Percentiles rank a stretch among this genome's conserved stretches.
Evolutionary conservation across 169 alveolate species (phyloP).

Genomic region (Plasmodium berghei): DNA sequence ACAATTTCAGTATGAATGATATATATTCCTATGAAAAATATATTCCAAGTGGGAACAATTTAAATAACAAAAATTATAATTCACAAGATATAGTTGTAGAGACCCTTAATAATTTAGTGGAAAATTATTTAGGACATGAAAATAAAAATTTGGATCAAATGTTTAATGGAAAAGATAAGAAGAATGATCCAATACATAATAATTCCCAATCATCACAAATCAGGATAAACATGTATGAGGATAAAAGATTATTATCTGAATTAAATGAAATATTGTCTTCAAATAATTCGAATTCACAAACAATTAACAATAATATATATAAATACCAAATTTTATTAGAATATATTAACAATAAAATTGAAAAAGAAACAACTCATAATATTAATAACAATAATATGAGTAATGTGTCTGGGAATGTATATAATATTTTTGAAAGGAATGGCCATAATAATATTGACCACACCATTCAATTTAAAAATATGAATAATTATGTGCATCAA

Average conservation of each 20-base stretch:
- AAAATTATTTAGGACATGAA: not conserved
- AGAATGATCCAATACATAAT: not conserved
- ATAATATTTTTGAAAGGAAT: not conserved
- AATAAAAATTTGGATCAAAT: not conserved
- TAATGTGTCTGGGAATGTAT: not conserved
- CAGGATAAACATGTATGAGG: not conserved
- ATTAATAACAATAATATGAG: not conserved
- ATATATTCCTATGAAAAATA: too few relatives aligned
- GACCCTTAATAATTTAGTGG: not conserved
- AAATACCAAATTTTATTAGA: slow-evolving; percentile 10
- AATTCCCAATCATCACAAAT: not conserved
- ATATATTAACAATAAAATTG: slow-evolving; percentile 3
- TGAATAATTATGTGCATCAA: not conserved
- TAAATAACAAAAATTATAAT: not conserved
- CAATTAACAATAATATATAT: slow-evolving; percentile 1
- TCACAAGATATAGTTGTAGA: not conserved
- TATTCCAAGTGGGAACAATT: not conserved
- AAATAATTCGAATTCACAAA: not conserved
- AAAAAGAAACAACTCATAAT: not conserved
- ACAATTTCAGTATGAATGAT: too few relatives aligned
- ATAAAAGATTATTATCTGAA: slow-evolving; percentile 8
- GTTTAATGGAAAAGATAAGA: not conserved
- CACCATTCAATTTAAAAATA: not conserved
- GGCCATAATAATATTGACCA: not conserved
- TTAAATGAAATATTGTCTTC: not conserved